These are phyloP conservation scores for Kluyveromyces wickerhamii DNA, from an alignment of 805 yeast genomes.

Conservation along the genomic window DNA sequence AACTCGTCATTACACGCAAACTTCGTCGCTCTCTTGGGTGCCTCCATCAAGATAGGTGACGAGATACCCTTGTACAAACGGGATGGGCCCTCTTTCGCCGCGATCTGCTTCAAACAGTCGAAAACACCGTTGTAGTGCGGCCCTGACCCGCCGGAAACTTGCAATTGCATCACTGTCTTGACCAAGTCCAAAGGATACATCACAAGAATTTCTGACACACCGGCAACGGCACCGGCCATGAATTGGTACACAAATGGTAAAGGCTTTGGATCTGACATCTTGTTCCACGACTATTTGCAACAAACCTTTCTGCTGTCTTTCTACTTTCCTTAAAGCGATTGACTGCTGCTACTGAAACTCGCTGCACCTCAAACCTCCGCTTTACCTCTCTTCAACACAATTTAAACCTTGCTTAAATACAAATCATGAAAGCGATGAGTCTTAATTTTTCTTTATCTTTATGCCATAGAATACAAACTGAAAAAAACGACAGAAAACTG, in stretches of 20 bases:
- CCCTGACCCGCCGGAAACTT: conserved; percentile 39
- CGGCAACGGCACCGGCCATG: conserved; percentile 89
- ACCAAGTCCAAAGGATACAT: conserved; percentile 98
- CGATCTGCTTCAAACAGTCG: conserved; percentile 76
- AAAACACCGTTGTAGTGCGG: conserved; percentile 71
- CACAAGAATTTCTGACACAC: conserved; percentile 88
- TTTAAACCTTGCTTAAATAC: too few species aligned
- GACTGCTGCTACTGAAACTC: too few species aligned
- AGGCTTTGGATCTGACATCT: conserved; percentile 30
- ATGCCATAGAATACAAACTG: too few species aligned
- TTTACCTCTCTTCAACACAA: too few species aligned
- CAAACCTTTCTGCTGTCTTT: too few species aligned
- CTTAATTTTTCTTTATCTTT: too few species aligned
- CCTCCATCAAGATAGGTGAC: conserved; percentile 98
- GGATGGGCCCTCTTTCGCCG: conserved; percentile 75
- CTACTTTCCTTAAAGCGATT: too few species aligned
- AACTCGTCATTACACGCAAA: conserved; percentile 98
- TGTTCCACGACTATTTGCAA: neutral
- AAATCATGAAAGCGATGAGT: too few species aligned
- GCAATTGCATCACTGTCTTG: conserved; percentile 91
- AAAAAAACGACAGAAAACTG: too few species aligned
- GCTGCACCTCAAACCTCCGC: too few species aligned
- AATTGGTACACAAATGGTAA: conserved; percentile 91
- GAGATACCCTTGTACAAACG: conserved; percentile 87
- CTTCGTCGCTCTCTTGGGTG: conserved; percentile 97